phyloP scores from a whole-genome alignment of 768 basidiomycete genomes.

The Russula abietina region DNA sequence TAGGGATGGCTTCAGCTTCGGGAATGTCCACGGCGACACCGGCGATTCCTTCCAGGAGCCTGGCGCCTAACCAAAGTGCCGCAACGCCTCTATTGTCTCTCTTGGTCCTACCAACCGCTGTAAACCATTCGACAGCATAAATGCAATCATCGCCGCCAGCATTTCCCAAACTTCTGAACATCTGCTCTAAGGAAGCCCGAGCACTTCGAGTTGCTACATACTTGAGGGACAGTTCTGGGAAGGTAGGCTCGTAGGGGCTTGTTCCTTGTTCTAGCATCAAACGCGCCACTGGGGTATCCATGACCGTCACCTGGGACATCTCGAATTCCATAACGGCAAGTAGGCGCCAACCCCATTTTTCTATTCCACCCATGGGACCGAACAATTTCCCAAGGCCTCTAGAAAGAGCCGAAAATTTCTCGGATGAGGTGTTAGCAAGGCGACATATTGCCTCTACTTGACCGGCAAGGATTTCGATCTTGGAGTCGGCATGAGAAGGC shows the following conservation, averaged over 20 bases:
- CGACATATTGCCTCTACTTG: slow-evolving; percentile 67
- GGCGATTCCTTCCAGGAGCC: slow-evolving; percentile 67
- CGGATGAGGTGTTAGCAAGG: slow-evolving; percentile 33
- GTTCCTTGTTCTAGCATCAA: slow-evolving; percentile 50
- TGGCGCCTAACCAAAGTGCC: slow-evolving; percentile 80
- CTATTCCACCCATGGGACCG: slow-evolving; percentile 77
- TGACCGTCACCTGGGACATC: slow-evolving; percentile 45
- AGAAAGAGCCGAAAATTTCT: slow-evolving; percentile 41
- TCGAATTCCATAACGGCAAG: slow-evolving; percentile 75
- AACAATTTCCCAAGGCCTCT: slow-evolving; percentile 56
- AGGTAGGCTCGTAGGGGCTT: slow-evolving; percentile 35
- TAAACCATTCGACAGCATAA: slow-evolving; percentile 80
- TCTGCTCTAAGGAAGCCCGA: slow-evolving; percentile 50
- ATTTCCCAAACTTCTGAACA: slow-evolving; percentile 68
- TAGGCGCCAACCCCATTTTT: slow-evolving; percentile 88
- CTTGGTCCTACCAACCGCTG: slow-evolving; percentile 45
- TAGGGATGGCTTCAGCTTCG: slow-evolving; percentile 13
- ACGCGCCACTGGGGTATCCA: slow-evolving; percentile 45
- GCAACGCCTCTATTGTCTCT: slow-evolving; percentile 46
- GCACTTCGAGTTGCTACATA: slow-evolving; percentile 49
- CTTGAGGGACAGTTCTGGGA: slow-evolving; percentile 56
- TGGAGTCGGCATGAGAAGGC: slow-evolving; percentile 62
- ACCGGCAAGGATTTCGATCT: slow-evolving; percentile 60
- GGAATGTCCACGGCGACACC: slow-evolving; percentile 40
- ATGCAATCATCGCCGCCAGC: slow-evolving; percentile 65